Percentiles rank a stretch among this genome's conserved stretches.
Conservation (phyloP, 1,284 basidiomycete species). For the Moesziomyces antarcticus region DNA sequence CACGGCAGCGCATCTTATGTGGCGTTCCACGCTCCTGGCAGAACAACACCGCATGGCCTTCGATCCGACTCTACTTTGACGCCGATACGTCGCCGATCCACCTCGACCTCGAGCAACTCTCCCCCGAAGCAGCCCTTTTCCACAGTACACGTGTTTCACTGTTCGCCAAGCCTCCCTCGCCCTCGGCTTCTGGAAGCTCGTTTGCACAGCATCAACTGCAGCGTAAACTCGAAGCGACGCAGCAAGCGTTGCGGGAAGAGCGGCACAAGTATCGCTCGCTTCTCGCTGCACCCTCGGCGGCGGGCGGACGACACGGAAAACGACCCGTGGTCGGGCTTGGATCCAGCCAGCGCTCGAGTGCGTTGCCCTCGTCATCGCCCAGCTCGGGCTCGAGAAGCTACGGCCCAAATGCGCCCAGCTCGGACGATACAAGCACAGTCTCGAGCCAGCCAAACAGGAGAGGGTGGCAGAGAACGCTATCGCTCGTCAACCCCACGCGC, state of each 20-base stretch:
- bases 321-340: conserved; percentile 20
- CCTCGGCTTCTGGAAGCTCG: background rate
- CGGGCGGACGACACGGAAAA: conserved; percentile 2
- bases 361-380: conserved; percentile 7
- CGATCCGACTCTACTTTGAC: conserved; percentile 25
- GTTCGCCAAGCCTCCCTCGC: background rate
- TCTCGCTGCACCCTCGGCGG: conserved; percentile 30
- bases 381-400: conserved; percentile 2
- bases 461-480: conserved; percentile 11
- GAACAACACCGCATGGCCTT: background rate
- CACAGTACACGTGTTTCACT: conserved; percentile 15
- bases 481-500: conserved; percentile 39
- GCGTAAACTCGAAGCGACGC: conserved; percentile 17
- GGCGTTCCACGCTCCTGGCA: conserved; percentile 3
- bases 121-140: background rate
- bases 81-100: conserved; percentile 5
- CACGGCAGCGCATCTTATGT: conserved; percentile 16
- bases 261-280: conserved; percentile 48
- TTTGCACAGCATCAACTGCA: conserved; percentile 10
- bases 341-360: conserved; percentile 1
- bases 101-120: conserved; percentile 11
- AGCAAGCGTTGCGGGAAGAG: conserved; percentile 40
- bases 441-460: background rate
- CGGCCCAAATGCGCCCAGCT: conserved; percentile 7
- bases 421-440: conserved; percentile 8